A percentile compares a stretch with the other conserved stretches of the same genome.
Conservation (phyloP, 2,329 filamentous ascomycete species). For the Neobulgaria alba region DNA sequence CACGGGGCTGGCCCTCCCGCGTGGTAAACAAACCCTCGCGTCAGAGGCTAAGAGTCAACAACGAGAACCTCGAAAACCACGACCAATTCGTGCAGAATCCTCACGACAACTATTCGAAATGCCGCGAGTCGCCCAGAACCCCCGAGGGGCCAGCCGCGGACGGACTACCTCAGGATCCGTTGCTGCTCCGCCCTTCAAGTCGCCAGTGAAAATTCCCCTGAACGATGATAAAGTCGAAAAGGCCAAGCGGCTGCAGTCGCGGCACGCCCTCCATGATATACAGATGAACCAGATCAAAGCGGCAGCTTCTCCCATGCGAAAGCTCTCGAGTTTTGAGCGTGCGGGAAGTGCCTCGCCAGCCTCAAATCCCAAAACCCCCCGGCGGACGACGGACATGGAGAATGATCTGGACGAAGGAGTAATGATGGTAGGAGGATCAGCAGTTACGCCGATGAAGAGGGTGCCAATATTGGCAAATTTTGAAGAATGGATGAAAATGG, state of each 20-base stretch:
- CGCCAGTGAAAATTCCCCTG: constrained; percentile 59
- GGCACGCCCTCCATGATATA: constrained; percentile 79
- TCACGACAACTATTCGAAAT: constrained; percentile 29
- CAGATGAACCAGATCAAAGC: constrained; percentile 90
- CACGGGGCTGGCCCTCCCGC: too few species aligned
- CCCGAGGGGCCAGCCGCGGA: constrained; percentile 32
- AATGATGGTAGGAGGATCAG: constrained; percentile 60
- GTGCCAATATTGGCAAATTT: constrained; percentile 96
- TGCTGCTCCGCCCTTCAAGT: constrained; percentile 27
- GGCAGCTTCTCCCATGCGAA: constrained; percentile 65
- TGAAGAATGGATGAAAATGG: constrained; percentile 99
- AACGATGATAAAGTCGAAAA: constrained; percentile 95
- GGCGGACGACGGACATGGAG: constrained; percentile 32
- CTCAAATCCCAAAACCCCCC: constrained; percentile 49
- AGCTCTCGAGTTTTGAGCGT: constrained; percentile 49
- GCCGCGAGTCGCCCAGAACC: constrained; percentile 46
- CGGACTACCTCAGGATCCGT: constrained; percentile 32
- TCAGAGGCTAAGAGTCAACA: constrained; percentile 14
- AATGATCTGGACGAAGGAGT: constrained; percentile 47
- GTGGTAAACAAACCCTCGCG: constrained; percentile 18
- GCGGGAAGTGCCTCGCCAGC: constrained; percentile 47
- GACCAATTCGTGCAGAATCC: constrained; percentile 4
- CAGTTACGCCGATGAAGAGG: constrained; percentile 90
- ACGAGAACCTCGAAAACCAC: too few species aligned
- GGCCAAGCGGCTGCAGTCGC: constrained; percentile 75